Evolutionary conservation across 2,329 filamentous ascomycete species (phyloP).

Genomic region (Dichotomopilus funicola): DNA sequence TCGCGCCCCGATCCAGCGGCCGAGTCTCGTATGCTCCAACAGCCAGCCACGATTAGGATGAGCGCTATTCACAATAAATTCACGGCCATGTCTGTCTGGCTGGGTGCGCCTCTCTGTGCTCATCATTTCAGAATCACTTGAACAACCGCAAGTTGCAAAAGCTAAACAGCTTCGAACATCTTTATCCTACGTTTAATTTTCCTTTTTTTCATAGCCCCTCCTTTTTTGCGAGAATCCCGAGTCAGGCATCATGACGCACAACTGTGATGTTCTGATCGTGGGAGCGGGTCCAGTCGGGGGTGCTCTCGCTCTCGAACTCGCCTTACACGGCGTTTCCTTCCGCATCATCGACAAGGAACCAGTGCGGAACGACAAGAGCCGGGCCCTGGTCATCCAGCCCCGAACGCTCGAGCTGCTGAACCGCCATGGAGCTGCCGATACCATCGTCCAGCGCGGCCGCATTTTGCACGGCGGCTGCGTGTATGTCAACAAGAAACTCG

Average conservation of each 20-base stretch:
- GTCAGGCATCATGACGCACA: constrained; percentile 2
- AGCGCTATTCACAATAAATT: no score
- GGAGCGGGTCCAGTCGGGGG: constrained; percentile 41
- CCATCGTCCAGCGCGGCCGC: constrained; percentile 32
- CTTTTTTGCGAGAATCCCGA: not conserved
- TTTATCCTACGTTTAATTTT: no score
- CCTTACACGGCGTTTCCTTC: constrained; percentile 29
- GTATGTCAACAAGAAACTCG: constrained; percentile 30
- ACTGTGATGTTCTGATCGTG: constrained; percentile 36
- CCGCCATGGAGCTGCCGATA: constrained; percentile 35
- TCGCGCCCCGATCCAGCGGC: no score
- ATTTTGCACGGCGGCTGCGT: constrained; percentile 33
- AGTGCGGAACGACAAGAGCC: constrained; percentile 33
- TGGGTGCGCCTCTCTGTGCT: no score
- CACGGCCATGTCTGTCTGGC: no score
- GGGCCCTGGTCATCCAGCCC: constrained; percentile 41
- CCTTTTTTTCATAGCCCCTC: not conserved
- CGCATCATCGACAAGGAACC: constrained; percentile 34
- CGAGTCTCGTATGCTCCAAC: no score
- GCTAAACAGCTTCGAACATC: no score
- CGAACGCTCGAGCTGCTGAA: constrained; percentile 45
- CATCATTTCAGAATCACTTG: no score
- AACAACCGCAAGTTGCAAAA: no score
- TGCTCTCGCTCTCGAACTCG: constrained; percentile 35
- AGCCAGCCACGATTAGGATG: no score